phyloP scores from a whole-genome alignment of 75 land plant species.

The Pinus tabuliformis region DNA sequence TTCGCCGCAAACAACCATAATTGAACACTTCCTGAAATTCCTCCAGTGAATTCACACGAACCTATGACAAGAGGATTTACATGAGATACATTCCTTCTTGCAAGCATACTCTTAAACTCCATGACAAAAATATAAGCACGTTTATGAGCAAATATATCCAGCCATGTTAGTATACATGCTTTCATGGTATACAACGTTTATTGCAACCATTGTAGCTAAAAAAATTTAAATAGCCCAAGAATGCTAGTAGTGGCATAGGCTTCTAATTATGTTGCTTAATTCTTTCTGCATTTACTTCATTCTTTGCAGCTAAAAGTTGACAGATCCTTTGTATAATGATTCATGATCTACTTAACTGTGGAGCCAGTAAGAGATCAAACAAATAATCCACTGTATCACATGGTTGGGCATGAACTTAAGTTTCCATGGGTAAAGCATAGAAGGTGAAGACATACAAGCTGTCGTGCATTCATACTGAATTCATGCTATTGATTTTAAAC shows the following conservation, averaged over 20 bases:
- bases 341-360: too few species aligned
- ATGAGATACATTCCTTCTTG: background rate
- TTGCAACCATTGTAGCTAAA: background rate
- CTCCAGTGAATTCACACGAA: slow-evolving; percentile 50
- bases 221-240: background rate
- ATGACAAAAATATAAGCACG: background rate
- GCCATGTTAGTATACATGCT: background rate
- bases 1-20: slow-evolving; percentile 61
- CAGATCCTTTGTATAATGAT: background rate
- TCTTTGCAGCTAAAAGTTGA: background rate
- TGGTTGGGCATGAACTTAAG: background rate
- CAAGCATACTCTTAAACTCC: background rate
- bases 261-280: background rate
- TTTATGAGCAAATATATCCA: background rate
- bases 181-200: background rate
- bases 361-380: background rate
- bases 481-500: too few species aligned
- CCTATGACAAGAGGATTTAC: slow-evolving; percentile 18
- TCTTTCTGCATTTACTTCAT: background rate
- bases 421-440: background rate
- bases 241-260: background rate
- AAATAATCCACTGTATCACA: background rate
- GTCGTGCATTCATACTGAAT: too few species aligned
- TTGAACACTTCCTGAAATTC: slow-evolving; percentile 53
- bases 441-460: background rate